Percentiles rank a stretch among this genome's conserved stretches.
phyloP scores from a whole-genome alignment of 345 rosid species.

The Turritis glabra region DNA sequence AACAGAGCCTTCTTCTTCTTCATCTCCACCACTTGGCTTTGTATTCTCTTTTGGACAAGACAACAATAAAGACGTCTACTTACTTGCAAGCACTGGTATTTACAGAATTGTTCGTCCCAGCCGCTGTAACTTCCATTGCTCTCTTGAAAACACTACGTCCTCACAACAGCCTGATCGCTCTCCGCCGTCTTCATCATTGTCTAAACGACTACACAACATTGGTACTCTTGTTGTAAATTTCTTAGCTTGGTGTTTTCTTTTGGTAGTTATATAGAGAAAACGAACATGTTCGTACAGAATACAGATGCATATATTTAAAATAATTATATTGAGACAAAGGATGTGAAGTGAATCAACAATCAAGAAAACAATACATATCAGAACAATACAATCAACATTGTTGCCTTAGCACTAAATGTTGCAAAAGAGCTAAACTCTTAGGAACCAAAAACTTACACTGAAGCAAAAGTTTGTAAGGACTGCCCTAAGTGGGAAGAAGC shows the following conservation, averaged over 20 bases:
- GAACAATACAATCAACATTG: no score
- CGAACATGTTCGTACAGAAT: slow-evolving; percentile 7
- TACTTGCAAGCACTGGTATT: slow-evolving; percentile 67
- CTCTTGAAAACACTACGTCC: slow-evolving; percentile 57
- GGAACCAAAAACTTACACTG: no score
- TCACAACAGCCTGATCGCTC: slow-evolving; percentile 44
- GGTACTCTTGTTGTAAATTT: background rate
- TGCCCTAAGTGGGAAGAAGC: no score
- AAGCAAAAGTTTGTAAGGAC: no score
- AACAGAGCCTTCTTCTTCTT: slow-evolving; percentile 45
- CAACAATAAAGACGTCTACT: slow-evolving; percentile 62
- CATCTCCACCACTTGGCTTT: slow-evolving; percentile 60
- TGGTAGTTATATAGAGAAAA: background rate
- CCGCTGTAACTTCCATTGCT: slow-evolving; percentile 73
- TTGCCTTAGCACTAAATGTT: no score
- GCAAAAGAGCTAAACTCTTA: no score
- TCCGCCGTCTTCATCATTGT: slow-evolving; percentile 42
- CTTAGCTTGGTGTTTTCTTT: slow-evolving; percentile 18
- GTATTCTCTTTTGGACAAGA: slow-evolving; percentile 82
- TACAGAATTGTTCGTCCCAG: slow-evolving; percentile 81
- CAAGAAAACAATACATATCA: no score
- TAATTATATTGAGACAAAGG: no score
- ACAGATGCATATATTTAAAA: no score
- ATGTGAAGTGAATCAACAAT: no score
- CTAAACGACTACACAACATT: background rate